Percentiles rank a stretch among this genome's conserved stretches.
phyloP scores from a whole-genome alignment of 495 filamentous ascomycete genomes.

The Neurospora sp. region DNA sequence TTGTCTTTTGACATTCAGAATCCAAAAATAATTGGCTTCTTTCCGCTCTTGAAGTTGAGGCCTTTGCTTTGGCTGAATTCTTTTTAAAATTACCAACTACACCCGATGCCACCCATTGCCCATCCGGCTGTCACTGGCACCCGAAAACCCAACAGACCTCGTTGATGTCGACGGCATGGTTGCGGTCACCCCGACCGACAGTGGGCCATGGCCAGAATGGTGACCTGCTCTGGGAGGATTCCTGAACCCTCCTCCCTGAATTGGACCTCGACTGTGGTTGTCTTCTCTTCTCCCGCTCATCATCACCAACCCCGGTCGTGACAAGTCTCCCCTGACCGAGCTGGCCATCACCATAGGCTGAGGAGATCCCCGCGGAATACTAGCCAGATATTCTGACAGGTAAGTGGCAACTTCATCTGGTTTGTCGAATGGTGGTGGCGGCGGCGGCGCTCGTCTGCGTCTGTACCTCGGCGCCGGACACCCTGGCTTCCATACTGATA shows the following conservation, averaged over 20 bases:
- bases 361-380: conserved; percentile 8
- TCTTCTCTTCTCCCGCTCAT: not conserved
- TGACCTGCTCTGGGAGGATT: not conserved
- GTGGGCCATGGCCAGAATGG: not conserved
- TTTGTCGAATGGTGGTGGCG: not conserved
- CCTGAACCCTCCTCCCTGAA: not conserved
- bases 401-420: conserved; percentile 1
- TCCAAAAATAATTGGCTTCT: not conserved
- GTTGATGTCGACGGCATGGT: not conserved
- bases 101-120: not conserved
- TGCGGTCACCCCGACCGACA: not conserved
- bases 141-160: not conserved
- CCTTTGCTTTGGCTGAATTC: not conserved
- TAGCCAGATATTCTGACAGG: conserved; percentile 6
- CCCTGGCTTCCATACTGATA: not conserved
- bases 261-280: not conserved
- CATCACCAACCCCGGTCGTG: not conserved
- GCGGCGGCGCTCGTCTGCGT: conserved; percentile 8
- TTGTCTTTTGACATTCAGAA: not conserved
- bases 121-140: not conserved
- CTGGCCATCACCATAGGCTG: not conserved
- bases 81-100: not conserved
- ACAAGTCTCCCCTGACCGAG: not conserved
- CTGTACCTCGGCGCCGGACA: conserved; percentile 9
- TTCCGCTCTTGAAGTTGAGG: not conserved